These are phyloP conservation scores for Metrosideros polymorpha DNA, from an alignment of 441 rosid genomes.

Conservation along the genomic window DNA sequence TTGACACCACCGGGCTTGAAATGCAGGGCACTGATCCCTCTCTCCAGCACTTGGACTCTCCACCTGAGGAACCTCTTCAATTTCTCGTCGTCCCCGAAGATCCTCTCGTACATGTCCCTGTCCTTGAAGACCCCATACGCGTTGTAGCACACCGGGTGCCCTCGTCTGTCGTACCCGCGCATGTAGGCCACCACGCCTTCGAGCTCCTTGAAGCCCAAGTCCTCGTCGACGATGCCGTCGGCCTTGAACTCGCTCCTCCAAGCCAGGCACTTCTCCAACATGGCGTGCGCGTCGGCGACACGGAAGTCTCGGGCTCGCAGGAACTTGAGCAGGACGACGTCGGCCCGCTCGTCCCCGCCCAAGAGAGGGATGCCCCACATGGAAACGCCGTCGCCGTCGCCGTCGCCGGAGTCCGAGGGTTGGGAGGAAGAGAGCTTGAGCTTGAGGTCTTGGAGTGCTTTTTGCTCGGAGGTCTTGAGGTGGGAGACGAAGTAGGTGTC, in stretches of 20 bases:
- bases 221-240: conserved; percentile 59
- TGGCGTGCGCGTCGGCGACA: conserved; percentile 49
- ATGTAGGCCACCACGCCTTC: conserved; percentile 81
- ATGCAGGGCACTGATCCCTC: conserved; percentile 64
- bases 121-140: conserved; percentile 81
- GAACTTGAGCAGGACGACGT: conserved; percentile 80
- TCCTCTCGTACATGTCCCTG: conserved; percentile 69
- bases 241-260: conserved; percentile 82
- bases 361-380: conserved; percentile 86
- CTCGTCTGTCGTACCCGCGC: conserved; percentile 75
- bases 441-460: conserved; percentile 62
- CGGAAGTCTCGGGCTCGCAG: conserved; percentile 86
- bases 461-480: conserved; percentile 70
- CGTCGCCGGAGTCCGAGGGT: neutral
- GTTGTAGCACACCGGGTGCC: conserved; percentile 94
- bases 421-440: conserved; percentile 28
- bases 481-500: conserved; percentile 72
- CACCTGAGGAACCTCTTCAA: conserved; percentile 68
- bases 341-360: conserved; percentile 50
- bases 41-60: conserved; percentile 91
- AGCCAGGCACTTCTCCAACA: conserved; percentile 64
- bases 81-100: conserved; percentile 84
- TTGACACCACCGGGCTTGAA: conserved; percentile 91
- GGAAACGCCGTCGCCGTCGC: conserved; percentile 15
- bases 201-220: conserved; percentile 74